These are phyloP conservation scores for Canavalia gladiata DNA, from an alignment of 306 rosid species.

Conservation along the genomic window DNA sequence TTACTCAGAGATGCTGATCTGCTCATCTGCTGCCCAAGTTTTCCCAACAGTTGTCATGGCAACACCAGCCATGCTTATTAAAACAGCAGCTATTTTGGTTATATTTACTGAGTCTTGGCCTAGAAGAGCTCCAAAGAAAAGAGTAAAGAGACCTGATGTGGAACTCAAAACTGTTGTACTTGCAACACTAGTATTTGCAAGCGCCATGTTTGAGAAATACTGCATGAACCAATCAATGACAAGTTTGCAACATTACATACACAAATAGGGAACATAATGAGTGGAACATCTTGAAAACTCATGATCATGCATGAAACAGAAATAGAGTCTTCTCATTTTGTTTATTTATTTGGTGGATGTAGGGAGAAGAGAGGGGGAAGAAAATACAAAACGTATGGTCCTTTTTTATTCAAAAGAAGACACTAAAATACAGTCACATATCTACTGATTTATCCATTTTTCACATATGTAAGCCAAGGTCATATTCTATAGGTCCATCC, in stretches of 20 bases:
- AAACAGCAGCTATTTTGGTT: conserved; percentile 67
- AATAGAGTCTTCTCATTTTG: background rate
- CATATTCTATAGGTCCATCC: background rate
- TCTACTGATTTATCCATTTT: background rate
- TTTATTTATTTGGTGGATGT: background rate
- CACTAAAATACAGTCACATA: background rate
- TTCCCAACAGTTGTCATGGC: conserved; percentile 73
- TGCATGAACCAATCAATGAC: conserved; percentile 51
- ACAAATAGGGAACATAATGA: conserved; percentile 16
- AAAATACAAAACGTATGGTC: background rate
- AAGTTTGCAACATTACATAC: conserved; percentile 7
- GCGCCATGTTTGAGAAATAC: conserved; percentile 78
- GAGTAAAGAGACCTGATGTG: conserved; percentile 75
- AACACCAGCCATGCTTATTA: conserved; percentile 76
- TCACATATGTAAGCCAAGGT: background rate
- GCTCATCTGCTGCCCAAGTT: conserved; percentile 72
- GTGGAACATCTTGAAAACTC: conserved; percentile 9
- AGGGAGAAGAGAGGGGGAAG: background rate
- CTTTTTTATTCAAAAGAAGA: background rate
- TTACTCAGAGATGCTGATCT: conserved; percentile 61
- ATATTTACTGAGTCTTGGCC: conserved; percentile 68
- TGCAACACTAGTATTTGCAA: conserved; percentile 78
- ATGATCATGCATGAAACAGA: background rate
- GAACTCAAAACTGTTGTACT: conserved; percentile 78
- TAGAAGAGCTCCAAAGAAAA: conserved; percentile 73